A percentile compares a stretch with the other conserved stretches of the same genome.
Evolutionary conservation across 2,329 filamentous ascomycete genomes (phyloP).

Genomic region (Dothidotthia symphoricarpi): DNA sequence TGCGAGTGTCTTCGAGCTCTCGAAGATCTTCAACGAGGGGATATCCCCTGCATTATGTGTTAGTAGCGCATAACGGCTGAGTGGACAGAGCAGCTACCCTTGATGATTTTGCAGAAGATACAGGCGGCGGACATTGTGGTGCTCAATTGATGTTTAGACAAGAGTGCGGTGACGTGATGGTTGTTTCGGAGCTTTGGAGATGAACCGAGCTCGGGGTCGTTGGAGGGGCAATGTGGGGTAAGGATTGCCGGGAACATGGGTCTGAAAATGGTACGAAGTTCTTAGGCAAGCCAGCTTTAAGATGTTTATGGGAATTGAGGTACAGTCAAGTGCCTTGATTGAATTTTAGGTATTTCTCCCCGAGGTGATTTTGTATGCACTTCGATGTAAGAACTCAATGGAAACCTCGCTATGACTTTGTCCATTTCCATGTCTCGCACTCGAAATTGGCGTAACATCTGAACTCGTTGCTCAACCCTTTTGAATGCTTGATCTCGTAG

Average conservation of each 20-base stretch:
- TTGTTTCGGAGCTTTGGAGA: constrained; percentile 11
- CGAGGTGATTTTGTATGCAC: no score
- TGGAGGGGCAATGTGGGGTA: neutral
- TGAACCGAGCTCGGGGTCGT: constrained; percentile 11
- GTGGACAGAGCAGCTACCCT: constrained; percentile 57
- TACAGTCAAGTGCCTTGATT: no score
- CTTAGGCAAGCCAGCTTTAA: no score
- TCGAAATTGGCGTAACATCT: constrained; percentile 78
- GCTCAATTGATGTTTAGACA: constrained; percentile 16
- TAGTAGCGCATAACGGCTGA: constrained; percentile 2
- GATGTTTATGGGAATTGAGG: no score
- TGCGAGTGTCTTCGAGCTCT: constrained; percentile 88
- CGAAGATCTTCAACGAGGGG: constrained; percentile 92
- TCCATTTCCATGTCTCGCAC: constrained; percentile 49
- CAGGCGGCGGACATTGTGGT: constrained; percentile 65
- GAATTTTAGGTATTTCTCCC: no score
- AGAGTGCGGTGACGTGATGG: constrained; percentile 22
- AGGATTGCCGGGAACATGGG: neutral
- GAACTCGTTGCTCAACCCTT: constrained; percentile 77
- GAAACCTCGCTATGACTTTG: constrained; percentile 6
- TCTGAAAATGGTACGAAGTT: no score
- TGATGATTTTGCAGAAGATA: constrained; percentile 98
- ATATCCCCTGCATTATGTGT: constrained; percentile 71
- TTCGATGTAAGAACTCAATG: no score
- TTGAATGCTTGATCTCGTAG: constrained; percentile 67